Percentiles rank a stretch among this genome's conserved stretches.
Evolutionary conservation across 176 grass and related monocot species (phyloP).

Genomic region (Carex kokanica): DNA sequence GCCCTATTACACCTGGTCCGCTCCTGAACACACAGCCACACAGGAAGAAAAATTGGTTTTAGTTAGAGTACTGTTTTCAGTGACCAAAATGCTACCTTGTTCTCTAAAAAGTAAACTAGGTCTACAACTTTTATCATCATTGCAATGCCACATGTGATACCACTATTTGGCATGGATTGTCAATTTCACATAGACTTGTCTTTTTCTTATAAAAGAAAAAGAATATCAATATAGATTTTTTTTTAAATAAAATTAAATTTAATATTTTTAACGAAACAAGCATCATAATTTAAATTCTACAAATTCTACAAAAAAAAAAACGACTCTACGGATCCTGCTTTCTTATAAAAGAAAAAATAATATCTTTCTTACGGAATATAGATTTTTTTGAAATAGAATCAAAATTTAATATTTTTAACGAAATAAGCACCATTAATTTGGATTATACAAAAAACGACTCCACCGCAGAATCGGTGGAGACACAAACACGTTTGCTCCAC

Average conservation of each 20-base stretch:
- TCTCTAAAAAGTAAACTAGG: background rate
- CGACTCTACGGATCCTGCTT: background rate
- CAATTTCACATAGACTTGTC: background rate
- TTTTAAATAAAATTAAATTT: background rate
- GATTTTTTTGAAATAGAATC: too few species aligned
- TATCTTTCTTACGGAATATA: background rate
- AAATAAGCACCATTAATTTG: too few species aligned
- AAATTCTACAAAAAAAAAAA: too few species aligned
- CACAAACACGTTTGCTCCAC: too few species aligned
- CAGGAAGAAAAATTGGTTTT: background rate
- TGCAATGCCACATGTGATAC: background rate
- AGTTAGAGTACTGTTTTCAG: background rate
- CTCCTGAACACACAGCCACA: background rate
- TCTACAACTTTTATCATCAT: background rate
- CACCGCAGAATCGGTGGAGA: too few species aligned
- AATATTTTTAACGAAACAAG: too few species aligned
- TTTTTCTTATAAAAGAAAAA: background rate
- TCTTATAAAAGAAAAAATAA: background rate
- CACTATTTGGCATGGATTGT: background rate
- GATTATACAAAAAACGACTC: too few species aligned
- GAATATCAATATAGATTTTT: background rate
- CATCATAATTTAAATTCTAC: too few species aligned
- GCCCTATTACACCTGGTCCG: too few species aligned
- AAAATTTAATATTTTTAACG: too few species aligned
- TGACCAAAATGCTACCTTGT: background rate